Percentiles rank a stretch among this genome's conserved stretches.
These are phyloP conservation scores for Brachypodium distachyon DNA, from an alignment of 202 grass and related monocot genomes.

Conservation along the genomic window DNA sequence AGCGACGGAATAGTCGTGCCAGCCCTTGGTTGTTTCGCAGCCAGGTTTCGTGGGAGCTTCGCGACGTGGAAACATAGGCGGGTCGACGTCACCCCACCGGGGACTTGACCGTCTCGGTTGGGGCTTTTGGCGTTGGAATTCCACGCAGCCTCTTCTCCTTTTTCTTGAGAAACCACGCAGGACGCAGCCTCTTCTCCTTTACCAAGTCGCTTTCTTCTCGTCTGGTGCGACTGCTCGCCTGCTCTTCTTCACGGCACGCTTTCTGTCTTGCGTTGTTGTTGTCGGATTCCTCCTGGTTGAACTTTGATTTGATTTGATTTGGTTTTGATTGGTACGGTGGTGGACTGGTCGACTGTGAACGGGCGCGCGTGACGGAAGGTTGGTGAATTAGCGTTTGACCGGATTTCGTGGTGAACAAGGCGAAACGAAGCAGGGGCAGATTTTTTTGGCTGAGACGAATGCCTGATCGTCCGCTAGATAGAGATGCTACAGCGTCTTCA, in stretches of 20 bases:
- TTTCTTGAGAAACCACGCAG: no score
- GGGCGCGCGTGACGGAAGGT: not conserved
- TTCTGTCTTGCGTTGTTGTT: not conserved
- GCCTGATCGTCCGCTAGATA: no score
- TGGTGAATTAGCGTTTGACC: not conserved
- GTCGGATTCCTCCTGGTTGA: not conserved
- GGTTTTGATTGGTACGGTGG: not conserved
- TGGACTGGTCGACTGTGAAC: not conserved
- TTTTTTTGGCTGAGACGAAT: no score
- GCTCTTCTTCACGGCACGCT: not conserved
- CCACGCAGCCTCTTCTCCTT: not conserved
- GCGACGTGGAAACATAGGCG: slow-evolving; percentile 3
- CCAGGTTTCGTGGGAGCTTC: not conserved
- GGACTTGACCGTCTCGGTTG: not conserved
- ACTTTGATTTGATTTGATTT: not conserved
- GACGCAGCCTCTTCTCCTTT: not conserved
- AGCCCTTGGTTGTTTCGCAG: not conserved
- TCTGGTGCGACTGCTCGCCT: not conserved
- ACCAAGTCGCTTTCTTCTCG: not conserved
- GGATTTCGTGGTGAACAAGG: not conserved
- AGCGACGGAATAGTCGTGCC: not conserved
- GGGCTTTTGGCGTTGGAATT: slow-evolving; percentile 9
- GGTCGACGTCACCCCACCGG: not conserved
- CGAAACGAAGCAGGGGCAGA: no score
- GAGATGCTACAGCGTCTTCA: no score